A percentile compares a stretch with the other conserved stretches of the same genome.
Conservation (phyloP, 306 rosid genomes). For the Prunus padus region DNA sequence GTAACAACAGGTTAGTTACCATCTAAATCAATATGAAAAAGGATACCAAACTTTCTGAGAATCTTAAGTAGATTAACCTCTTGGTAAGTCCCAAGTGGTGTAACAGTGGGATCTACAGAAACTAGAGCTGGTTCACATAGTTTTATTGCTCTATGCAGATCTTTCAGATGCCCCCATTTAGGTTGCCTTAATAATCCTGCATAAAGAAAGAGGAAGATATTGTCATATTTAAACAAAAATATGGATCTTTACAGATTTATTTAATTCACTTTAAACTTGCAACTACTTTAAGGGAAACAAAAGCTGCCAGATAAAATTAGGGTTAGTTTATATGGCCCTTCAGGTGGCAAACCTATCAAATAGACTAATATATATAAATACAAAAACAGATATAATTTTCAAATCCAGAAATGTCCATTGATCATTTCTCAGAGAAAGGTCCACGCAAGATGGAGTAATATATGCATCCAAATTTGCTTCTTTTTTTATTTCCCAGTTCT, state of each 20-base stretch:
- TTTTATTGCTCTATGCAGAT: conserved; percentile 90
- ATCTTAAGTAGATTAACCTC: conserved; percentile 53
- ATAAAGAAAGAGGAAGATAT: conserved; percentile 5
- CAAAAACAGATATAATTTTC: too few species aligned
- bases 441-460: not conserved
- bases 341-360: not conserved
- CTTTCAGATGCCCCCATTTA: conserved; percentile 98
- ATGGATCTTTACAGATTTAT: not conserved
- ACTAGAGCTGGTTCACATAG: conserved; percentile 89
- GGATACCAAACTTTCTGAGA: conserved; percentile 6
- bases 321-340: not conserved
- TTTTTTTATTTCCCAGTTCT: too few species aligned
- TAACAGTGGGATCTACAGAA: conserved; percentile 65
- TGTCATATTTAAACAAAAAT: conserved; percentile 22
- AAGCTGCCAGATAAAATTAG: not conserved
- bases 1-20: conserved; percentile 16
- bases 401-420: not conserved
- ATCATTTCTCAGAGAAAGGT: not conserved
- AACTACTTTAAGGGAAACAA: not conserved
- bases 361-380: not conserved
- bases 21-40: conserved; percentile 15
- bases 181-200: conserved; percentile 86
- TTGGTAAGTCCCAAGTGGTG: conserved; percentile 65
- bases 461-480: not conserved
- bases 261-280: not conserved